phyloP scores from a whole-genome alignment of 768 basidiomycete species.

The Leucogyrophana mollusca region DNA sequence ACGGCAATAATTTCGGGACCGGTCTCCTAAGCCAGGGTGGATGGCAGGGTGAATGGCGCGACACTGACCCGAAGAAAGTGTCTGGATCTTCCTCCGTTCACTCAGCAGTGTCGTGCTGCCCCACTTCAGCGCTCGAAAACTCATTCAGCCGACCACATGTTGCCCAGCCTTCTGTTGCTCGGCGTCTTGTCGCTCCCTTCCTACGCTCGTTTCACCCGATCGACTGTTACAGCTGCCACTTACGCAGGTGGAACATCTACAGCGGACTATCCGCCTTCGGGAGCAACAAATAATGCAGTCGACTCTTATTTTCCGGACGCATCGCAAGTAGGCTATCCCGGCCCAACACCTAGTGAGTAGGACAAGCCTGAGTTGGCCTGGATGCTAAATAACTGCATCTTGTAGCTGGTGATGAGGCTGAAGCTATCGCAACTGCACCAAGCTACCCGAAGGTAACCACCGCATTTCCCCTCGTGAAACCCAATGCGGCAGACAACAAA shows the following conservation, averaged over 20 bases:
- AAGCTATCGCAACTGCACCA: slow-evolving; percentile 42
- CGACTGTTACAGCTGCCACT: slow-evolving; percentile 25
- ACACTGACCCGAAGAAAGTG: too few relatives aligned
- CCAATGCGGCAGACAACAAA: slow-evolving; percentile 31
- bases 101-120: too few relatives aligned
- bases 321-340: slow-evolving; percentile 43
- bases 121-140: too few relatives aligned
- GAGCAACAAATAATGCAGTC: slow-evolving; percentile 32
- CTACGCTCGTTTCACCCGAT: not conserved
- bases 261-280: slow-evolving; percentile 41
- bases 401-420: slow-evolving; percentile 43
- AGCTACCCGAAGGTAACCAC: slow-evolving; percentile 33
- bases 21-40: too few relatives aligned
- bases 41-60: too few relatives aligned
- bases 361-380: not conserved
- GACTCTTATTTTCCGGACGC: slow-evolving; percentile 42
- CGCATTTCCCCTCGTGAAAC: slow-evolving; percentile 42
- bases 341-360: slow-evolving; percentile 46
- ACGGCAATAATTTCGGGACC: too few relatives aligned
- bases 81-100: too few relatives aligned
- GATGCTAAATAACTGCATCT: not conserved
- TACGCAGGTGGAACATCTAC: slow-evolving; percentile 43
- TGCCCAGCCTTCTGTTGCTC: slow-evolving; percentile 6
- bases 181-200: slow-evolving; percentile 1
- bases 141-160: too few relatives aligned